These are phyloP conservation scores for Rhipidocladum racemiflorum DNA, from an alignment of 176 grass and related monocot species.

Conservation along the genomic window DNA sequence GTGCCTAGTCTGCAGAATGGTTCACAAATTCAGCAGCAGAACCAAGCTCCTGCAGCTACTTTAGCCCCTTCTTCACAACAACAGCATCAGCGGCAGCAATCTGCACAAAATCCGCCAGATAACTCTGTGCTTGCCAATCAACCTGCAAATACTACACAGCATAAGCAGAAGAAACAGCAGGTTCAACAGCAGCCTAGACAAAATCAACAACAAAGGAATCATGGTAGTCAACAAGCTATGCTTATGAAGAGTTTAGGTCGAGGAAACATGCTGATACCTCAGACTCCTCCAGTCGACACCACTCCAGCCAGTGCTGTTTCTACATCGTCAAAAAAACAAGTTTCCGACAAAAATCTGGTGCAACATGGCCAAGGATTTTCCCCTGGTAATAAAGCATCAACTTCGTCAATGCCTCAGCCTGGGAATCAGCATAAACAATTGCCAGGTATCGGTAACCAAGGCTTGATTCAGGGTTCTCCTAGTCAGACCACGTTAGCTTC, in stretches of 20 bases:
- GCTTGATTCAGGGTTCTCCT: slow-evolving; percentile 43
- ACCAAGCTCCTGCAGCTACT: slow-evolving; percentile 37
- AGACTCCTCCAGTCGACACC: slow-evolving; percentile 44
- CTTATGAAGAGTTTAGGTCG: slow-evolving; percentile 79
- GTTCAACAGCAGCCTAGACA: slow-evolving; percentile 58
- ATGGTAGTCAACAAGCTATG: slow-evolving; percentile 73
- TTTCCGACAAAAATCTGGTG: slow-evolving; percentile 54
- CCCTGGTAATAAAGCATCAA: slow-evolving; percentile 31
- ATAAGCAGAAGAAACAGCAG: slow-evolving; percentile 71
- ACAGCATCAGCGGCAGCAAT: slow-evolving; percentile 47
- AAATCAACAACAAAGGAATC: slow-evolving; percentile 69
- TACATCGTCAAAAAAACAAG: slow-evolving; percentile 38
- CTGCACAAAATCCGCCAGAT: slow-evolving; percentile 40
- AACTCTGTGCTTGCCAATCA: slow-evolving; percentile 34
- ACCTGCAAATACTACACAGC: slow-evolving; percentile 44
- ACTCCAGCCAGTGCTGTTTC: slow-evolving; percentile 38
- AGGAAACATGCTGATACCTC: slow-evolving; percentile 62
- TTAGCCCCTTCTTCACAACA: slow-evolving; percentile 45
- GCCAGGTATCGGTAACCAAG: slow-evolving; percentile 52
- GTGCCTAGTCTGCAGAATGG: slow-evolving; percentile 40
- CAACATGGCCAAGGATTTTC: slow-evolving; percentile 48
- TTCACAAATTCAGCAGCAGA: slow-evolving; percentile 39
- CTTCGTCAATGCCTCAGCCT: slow-evolving; percentile 37
- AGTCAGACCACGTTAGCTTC: slow-evolving; percentile 31
- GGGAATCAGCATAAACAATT: slow-evolving; percentile 55